Percentiles rank a stretch among this genome's conserved stretches.
These are phyloP conservation scores for Raphanus raphanistrum DNA, from an alignment of 345 rosid species.

Conservation along the genomic window DNA sequence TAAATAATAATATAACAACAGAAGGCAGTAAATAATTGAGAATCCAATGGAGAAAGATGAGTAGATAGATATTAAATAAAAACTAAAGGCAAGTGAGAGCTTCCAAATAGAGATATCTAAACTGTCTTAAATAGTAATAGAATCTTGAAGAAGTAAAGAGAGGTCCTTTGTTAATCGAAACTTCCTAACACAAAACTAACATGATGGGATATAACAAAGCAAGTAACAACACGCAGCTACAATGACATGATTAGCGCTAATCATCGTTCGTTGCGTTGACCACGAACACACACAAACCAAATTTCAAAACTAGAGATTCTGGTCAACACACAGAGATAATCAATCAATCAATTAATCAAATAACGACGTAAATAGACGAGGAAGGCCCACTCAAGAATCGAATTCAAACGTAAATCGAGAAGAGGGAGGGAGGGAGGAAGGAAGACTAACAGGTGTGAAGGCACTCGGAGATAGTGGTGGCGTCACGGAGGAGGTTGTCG, in stretches of 20 bases:
- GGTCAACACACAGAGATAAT: background rate
- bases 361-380: background rate
- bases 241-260: slow-evolving; percentile 17
- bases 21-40: background rate
- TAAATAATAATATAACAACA: background rate
- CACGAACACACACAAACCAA: background rate
- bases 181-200: slow-evolving; percentile 14
- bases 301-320: background rate
- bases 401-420: slow-evolving; percentile 30
- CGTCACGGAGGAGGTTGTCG: slow-evolving; percentile 68
- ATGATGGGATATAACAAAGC: slow-evolving; percentile 15
- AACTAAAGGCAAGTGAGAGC: background rate
- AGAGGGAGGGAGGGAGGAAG: slow-evolving; percentile 9
- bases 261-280: slow-evolving; percentile 1
- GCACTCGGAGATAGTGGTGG: slow-evolving; percentile 92
- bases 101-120: slow-evolving; percentile 3
- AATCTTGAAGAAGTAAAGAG: background rate
- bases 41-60: background rate
- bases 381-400: background rate
- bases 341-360: background rate
- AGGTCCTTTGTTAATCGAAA: background rate
- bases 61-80: background rate
- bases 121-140: background rate
- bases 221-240: slow-evolving; percentile 16
- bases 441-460: slow-evolving; percentile 81